These are phyloP conservation scores for Alternaria panax DNA, from an alignment of 2,329 filamentous ascomycete species.

Conservation along the genomic window DNA sequence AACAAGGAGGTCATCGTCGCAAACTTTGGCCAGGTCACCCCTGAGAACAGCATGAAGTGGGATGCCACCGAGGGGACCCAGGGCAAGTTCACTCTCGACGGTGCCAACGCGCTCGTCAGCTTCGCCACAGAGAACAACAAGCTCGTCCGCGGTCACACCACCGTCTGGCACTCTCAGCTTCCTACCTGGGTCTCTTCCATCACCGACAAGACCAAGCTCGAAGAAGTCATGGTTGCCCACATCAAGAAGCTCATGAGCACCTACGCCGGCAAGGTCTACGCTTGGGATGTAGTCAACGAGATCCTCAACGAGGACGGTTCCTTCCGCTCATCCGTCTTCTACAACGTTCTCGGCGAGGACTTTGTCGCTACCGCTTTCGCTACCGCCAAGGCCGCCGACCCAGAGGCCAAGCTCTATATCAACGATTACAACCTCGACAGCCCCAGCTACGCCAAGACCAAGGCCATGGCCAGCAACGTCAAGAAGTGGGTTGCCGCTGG, in stretches of 20 bases:
- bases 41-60: conserved; percentile 76
- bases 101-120: conserved; percentile 67
- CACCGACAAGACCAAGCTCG: conserved; percentile 61
- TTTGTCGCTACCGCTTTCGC: conserved; percentile 75
- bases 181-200: conserved; percentile 66
- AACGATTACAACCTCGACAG: conserved; percentile 73
- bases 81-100: conserved; percentile 63
- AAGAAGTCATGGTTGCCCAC: conserved; percentile 65
- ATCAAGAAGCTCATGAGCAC: conserved; percentile 64
- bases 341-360: conserved; percentile 71
- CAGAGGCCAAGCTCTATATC: conserved; percentile 74
- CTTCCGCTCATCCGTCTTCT: conserved; percentile 70
- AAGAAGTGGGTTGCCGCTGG: conserved; percentile 69
- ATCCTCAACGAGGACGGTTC: conserved; percentile 67
- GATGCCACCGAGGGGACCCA: conserved; percentile 60
- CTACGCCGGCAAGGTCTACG: conserved; percentile 70
- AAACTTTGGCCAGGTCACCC: conserved; percentile 70
- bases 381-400: conserved; percentile 71
- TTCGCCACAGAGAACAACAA: conserved; percentile 65
- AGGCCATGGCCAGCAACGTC: conserved; percentile 65
- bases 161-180: conserved; percentile 66
- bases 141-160: conserved; percentile 68
- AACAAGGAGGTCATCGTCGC: conserved; percentile 65
- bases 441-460: conserved; percentile 65
- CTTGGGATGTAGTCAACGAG: conserved; percentile 54